Evolutionary conservation across 129 eudicot genomes (phyloP), one percentile per base, ranked within the genome.

Genomic region (Pulicaria dysenterica): DNA sequence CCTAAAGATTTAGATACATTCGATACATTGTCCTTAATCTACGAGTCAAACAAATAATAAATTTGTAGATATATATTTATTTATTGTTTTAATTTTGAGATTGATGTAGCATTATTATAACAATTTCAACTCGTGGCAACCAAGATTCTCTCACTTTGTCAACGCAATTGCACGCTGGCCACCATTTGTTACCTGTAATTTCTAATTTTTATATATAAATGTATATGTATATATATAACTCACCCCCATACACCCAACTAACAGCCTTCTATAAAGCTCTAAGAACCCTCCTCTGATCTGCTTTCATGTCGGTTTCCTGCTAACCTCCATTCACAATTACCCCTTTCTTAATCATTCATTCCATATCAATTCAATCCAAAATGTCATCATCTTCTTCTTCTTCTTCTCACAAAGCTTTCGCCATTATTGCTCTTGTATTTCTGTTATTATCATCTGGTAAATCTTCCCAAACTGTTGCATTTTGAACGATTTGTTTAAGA

Each of bases 91-190:
- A 8, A 50, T 73, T 17, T 73, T 73, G 58, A 74, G 67, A 44
- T 75, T 64, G 79, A 42, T 75, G 78, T 61, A 8, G 57, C 48
- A 65, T 64, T 57, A 66, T 8, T 34, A 45, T 67, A 45, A 45
- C 38, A 44, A 3, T 51, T 56, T 43, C 44, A 75, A 73, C 69
- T 60, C 70, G 38, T 60, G 38, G 53, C 48, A 54, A 44, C 80
- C 78, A 74, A 74, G 78, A 74, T 74, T 74, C 72, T 74, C 78
- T 74, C 78, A 14, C 13, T 50, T 74, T 74, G 78, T 74, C 78
- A 74, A 74, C 78, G 71, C 78, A 73, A 73, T 12, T 73, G 78
- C 70, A 73, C 69, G 74, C 74, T 58, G 62, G 58, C 66, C 65
- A 55, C 75, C 75, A 54, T 48, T 42, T 39, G 51, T 16, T 73